Conservation (phyloP, 2,329 filamentous ascomycete species). For the Trichoderma hamatum region DNA sequence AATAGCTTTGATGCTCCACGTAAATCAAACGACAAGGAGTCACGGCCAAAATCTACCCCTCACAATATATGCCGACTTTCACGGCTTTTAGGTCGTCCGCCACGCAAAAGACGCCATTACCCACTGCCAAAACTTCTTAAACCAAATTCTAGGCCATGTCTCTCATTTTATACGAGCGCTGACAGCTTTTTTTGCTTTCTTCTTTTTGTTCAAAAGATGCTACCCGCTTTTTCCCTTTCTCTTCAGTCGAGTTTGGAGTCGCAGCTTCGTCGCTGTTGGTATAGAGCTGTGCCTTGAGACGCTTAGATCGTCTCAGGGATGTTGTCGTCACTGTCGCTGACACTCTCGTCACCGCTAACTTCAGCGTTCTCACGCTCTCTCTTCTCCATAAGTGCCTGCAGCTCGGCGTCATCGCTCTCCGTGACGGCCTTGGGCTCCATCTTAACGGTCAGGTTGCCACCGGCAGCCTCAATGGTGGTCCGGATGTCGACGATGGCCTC, state of each 20-base stretch:
- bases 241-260: conserved; percentile 3
- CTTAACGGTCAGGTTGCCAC: conserved; percentile 84
- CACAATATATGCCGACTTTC: conserved; percentile 15
- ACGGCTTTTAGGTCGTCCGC: conserved; percentile 20
- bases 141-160: conserved; percentile 24
- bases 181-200: conserved; percentile 6
- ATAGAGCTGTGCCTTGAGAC: conserved; percentile 7
- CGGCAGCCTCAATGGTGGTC: conserved; percentile 74
- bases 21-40: background rate
- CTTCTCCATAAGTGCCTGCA: conserved; percentile 99
- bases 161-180: conserved; percentile 15
- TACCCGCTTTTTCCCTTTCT: conserved; percentile 20
- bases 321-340: conserved; percentile 93
- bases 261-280: conserved; percentile 13
- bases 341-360: conserved; percentile 95
- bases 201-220: background rate
- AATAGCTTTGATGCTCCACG: background rate
- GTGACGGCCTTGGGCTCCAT: conserved; percentile 99
- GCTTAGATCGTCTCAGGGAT: conserved; percentile 47
- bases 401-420: conserved; percentile 94
- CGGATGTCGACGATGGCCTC: conserved; percentile 88
- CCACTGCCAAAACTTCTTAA: conserved; percentile 23
- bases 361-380: conserved; percentile 96
- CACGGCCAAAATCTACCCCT: conserved; percentile 14
- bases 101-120: conserved; percentile 23